Percentiles rank a stretch among this genome's conserved stretches.
Evolutionary conservation across 1,284 basidiomycete genomes (phyloP).

Genomic region (Cutaneotrichosporon sp.): DNA sequence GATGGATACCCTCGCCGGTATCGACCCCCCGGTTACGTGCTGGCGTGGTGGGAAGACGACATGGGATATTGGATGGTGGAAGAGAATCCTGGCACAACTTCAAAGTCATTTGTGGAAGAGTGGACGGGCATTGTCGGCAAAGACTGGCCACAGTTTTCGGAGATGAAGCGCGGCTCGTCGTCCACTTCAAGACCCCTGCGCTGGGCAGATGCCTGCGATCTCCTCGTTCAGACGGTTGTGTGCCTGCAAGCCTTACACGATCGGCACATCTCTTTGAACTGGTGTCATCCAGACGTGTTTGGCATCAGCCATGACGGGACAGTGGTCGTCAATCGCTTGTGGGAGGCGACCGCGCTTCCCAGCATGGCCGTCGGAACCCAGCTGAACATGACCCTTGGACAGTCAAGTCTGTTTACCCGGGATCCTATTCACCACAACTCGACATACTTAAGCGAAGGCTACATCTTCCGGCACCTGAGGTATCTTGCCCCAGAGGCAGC

Average conservation of each 20-base stretch:
- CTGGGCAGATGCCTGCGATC: conserved; percentile 23
- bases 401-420: conserved; percentile 18
- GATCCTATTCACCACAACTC: conserved; percentile 20
- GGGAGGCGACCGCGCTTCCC: conserved; percentile 19
- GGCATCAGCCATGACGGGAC: conserved; percentile 8
- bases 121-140: conserved; percentile 18
- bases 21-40: conserved; percentile 7
- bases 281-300: conserved; percentile 31
- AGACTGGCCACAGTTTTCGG: conserved; percentile 2
- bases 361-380: conserved; percentile 12
- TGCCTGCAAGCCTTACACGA: conserved; percentile 27
- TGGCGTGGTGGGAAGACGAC: conserved; percentile 39
- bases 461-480: conserved; percentile 29
- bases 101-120: conserved; percentile 7
- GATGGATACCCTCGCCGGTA: conserved; percentile 4
- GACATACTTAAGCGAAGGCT: conserved; percentile 21
- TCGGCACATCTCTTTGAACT: conserved; percentile 26
- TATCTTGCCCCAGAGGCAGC: conserved; percentile 40
- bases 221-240: conserved; percentile 24
- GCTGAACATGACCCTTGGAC: conserved; percentile 10
- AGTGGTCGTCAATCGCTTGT: conserved; percentile 13
- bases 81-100: background rate
- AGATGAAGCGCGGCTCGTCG: background rate
- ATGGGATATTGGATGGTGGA: conserved; percentile 29
- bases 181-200: background rate